Percentiles rank a stretch among this genome's conserved stretches.
Evolutionary conservation across 176 grass and related monocot species (phyloP).

Genomic region (Zea luxurians): DNA sequence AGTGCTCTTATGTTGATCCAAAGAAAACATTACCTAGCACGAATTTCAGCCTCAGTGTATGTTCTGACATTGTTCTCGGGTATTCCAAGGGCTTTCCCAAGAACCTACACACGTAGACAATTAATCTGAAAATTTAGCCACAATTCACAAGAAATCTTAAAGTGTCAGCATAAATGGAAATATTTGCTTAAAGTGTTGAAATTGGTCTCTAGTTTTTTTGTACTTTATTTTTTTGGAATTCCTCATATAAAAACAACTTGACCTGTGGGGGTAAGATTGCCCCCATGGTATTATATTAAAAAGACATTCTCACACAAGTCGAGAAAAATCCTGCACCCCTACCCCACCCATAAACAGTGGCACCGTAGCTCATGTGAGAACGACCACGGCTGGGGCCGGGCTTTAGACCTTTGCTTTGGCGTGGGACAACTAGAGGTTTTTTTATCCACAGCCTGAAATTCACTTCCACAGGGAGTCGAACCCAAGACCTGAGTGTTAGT

Average conservation of each 20-base stretch:
- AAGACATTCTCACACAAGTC: too few relatives aligned
- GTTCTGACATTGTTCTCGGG: slow-evolving; percentile 88
- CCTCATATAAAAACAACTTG: background rate
- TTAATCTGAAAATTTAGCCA: background rate
- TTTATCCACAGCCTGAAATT: too few relatives aligned
- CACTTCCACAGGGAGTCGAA: too few relatives aligned
- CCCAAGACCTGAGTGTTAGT: too few relatives aligned
- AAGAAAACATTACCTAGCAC: slow-evolving; percentile 67
- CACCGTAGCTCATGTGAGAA: too few relatives aligned
- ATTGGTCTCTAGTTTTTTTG: background rate
- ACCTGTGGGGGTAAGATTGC: too few relatives aligned
- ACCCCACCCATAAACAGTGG: too few relatives aligned
- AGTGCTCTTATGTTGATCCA: background rate
- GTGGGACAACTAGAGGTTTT: too few relatives aligned
- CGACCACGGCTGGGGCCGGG: too few relatives aligned
- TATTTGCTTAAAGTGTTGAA: background rate
- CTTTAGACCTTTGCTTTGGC: too few relatives aligned
- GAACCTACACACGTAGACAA: slow-evolving; percentile 52
- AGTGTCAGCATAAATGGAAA: slow-evolving; percentile 11
- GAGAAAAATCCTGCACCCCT: too few relatives aligned
- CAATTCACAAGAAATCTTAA: background rate
- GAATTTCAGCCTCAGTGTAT: slow-evolving; percentile 97
- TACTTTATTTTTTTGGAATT: background rate
- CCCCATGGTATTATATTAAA: too few relatives aligned
- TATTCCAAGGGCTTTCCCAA: slow-evolving; percentile 92